Conservation (phyloP, 2,329 filamentous ascomycete species). For the Zarea fungicola region DNA sequence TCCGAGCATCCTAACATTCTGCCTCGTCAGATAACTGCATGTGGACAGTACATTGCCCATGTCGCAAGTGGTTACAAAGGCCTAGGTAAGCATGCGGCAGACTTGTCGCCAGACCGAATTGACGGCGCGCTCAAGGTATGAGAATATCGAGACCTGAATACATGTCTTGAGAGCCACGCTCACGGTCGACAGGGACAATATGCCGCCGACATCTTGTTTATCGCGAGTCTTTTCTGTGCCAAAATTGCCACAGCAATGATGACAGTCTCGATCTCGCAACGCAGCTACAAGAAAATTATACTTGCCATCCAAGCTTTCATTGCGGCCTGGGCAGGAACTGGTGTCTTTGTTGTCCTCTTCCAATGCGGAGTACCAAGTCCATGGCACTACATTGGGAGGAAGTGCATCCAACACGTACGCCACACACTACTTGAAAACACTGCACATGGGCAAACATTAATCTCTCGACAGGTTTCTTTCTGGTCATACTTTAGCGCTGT, state of each 20-base stretch:
- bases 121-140: slow-evolving; percentile 24
- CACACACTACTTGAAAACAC: neutral
- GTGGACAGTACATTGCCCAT: slow-evolving; percentile 18
- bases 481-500: slow-evolving; percentile 10
- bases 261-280: slow-evolving; percentile 20
- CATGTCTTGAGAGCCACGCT: neutral
- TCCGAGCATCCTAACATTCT: neutral
- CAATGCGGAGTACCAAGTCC: slow-evolving; percentile 23
- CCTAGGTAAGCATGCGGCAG: slow-evolving; percentile 18
- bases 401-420: slow-evolving; percentile 17
- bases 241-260: slow-evolving; percentile 24
- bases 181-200: slow-evolving; percentile 18
- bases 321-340: slow-evolving; percentile 20
- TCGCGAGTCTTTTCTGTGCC: slow-evolving; percentile 21
- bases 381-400: slow-evolving; percentile 21
- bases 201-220: slow-evolving; percentile 22
- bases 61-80: slow-evolving; percentile 21
- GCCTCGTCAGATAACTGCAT: neutral
- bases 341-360: slow-evolving; percentile 22
- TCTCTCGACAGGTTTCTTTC: slow-evolving; percentile 2
- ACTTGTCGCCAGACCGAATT: slow-evolving; percentile 13
- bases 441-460: neutral
- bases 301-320: slow-evolving; percentile 17
- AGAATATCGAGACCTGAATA: neutral
- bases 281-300: slow-evolving; percentile 20